Evolutionary conservation across 345 rosid genomes (phyloP), one percentile per base, ranked within the genome.

Genomic region (Salix suchowensis): DNA sequence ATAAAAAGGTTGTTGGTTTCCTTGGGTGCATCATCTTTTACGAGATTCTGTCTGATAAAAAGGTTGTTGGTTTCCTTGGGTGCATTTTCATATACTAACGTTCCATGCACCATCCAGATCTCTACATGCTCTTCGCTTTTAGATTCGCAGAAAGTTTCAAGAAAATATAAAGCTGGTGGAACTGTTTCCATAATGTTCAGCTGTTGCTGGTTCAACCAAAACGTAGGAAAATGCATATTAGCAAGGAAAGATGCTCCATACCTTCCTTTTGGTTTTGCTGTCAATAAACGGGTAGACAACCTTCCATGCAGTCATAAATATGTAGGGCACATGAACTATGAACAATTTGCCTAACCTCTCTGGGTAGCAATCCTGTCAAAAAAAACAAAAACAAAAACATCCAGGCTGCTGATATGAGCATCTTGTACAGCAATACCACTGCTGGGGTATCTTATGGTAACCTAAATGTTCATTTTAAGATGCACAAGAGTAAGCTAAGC

Each of bases 271-370:
- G 68, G 97, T 95, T 73, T 88, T 90, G 80, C 28, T 71, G 88
- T 95, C 97, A 26, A 93, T 93, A 70, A 93, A 93, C 0, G 97
- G 97, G 84, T 85, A 93, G 70, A 93, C 67, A 58, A 82, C 82
- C 85, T 91, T 95, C 97, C 97, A 95, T 24, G 90, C 98, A 2
- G 97, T 84, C 98, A 91, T 87, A 80, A 95, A 95, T 68, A 95
- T 7, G 74, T 89, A 89, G 9, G 98, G 98, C 4, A 83, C 88
- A 77, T 95, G 91, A 68, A 93, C 87, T 52, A 95, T 79, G 24
- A 76, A 84, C 60, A 91, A 77, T 72, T 90, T 95, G 64, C 90
- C 98, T 21, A 95, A 82, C 82, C 98, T 88, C 87, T 95, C 97
- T 0, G 97, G 98, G 72, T 86, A 92, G 77, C 90, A 91, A 71